Conservation (phyloP, 192 early-diverging fungal species). For the Thoreauomyces humboldtii region DNA sequence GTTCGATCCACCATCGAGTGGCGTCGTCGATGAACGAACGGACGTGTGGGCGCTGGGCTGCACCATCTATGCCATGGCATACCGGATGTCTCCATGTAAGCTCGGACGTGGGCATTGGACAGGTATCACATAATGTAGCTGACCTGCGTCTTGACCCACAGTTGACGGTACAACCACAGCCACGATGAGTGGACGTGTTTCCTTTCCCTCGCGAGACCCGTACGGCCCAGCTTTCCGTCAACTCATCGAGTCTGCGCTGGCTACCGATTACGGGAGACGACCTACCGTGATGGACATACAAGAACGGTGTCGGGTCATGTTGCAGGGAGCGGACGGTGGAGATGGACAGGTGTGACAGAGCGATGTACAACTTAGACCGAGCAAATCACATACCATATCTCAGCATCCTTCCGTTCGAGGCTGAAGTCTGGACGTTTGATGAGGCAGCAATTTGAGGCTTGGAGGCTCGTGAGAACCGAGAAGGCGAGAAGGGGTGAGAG, state of each 20-base stretch:
- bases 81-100: constrained; percentile 44
- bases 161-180: constrained; percentile 52
- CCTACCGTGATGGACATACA: constrained; percentile 5
- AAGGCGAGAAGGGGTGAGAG: no score
- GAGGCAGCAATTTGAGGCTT: no score
- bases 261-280: not conserved
- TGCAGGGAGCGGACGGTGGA: no score
- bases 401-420: no score
- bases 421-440: no score
- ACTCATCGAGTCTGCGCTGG: not conserved
- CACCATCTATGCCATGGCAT: constrained; percentile 51
- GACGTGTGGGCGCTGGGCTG: constrained; percentile 54
- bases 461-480: no score
- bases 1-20: constrained; percentile 45
- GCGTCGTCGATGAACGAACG: constrained; percentile 33
- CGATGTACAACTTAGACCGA: no score
- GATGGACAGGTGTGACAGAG: no score
- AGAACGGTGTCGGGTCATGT: constrained; percentile 8
- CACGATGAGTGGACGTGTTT: constrained; percentile 32
- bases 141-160: not conserved
- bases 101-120: not conserved
- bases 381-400: no score
- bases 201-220: constrained; percentile 33
- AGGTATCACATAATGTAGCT: not conserved
- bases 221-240: constrained; percentile 10